Base-by-base conservation (phyloP, 2,329 filamentous ascomycete genomes). In the Apiospora sp. region DNA sequence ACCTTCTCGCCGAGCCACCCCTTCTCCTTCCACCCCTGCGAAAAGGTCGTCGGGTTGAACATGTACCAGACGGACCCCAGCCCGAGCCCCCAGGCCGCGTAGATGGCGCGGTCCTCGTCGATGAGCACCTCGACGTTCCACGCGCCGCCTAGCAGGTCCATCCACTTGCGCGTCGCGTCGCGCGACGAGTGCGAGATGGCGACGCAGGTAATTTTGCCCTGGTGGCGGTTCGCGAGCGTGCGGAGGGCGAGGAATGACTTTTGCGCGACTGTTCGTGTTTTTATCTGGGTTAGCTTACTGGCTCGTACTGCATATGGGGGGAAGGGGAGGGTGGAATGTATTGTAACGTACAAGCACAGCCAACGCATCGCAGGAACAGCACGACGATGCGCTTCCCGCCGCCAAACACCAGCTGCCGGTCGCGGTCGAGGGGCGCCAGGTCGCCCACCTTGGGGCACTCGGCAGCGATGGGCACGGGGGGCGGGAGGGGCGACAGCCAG, bases 11-110 rank as follows among this genome's bases (percentile, higher is more conserved):
- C 87, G 1, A 89, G 80, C 87, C 87, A 89, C 6, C 87, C 86
- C 73, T 86, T 88, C 76, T 88, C 86, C 76, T 85, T 85, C 86
- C 86, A 89, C 8, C 84, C 85, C 72, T 87, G 85, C 51, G 86
- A 80, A 79, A 88, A 87, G 14, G 86, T 87, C 67, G 84, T 82
- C 69, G 87, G 87, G 81, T 89, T 87, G 76, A 89, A 84, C 71
- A 88, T 84, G 78, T 85, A 86, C 86, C 86, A 88, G 68, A 86
- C 80, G 68, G 78, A 83, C 34, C 84, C 85, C 7, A 87, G 78
- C 0, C 89, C 89, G 5, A 91, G 82, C 2, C 89, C 89, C 88
- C 88, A 91, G 14, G 87, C 84, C 2, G 89, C 88, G 76, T 91
- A 91, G 48, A 90, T 77, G 74, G 86, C 84, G 73, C 89, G 86